Evolutionary conservation across 108 stramenopile species (phyloP).

Genomic region (Skeletonema menzelii): DNA sequence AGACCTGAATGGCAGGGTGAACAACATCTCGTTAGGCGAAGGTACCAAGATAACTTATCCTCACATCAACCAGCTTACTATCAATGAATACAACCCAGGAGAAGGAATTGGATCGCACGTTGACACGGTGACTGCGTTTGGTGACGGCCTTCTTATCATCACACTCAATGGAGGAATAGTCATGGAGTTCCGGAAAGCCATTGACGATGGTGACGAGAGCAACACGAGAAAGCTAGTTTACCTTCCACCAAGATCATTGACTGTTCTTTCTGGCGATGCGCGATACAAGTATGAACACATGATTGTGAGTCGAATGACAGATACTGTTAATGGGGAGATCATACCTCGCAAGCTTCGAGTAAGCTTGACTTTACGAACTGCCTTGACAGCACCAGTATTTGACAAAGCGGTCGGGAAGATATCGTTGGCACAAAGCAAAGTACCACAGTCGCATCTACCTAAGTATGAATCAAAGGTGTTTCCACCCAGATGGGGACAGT

Average conservation of each 20-base stretch:
- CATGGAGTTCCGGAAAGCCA: slow-evolving; percentile 82
- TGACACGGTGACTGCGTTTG: slow-evolving; percentile 86
- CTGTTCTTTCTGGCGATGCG: slow-evolving; percentile 76
- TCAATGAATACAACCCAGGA: slow-evolving; percentile 85
- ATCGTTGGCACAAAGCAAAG: not conserved
- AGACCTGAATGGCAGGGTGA: slow-evolving; percentile 1
- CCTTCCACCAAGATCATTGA: slow-evolving; percentile 69
- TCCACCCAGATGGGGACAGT: slow-evolving; percentile 71
- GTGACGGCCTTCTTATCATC: slow-evolving; percentile 81
- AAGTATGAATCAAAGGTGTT: slow-evolving; percentile 53
- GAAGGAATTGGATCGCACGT: slow-evolving; percentile 91
- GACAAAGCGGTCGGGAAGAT: slow-evolving; percentile 13
- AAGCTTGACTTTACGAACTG: slow-evolving; percentile 84
- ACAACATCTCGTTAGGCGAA: not conserved
- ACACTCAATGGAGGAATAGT: slow-evolving; percentile 77
- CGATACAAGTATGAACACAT: slow-evolving; percentile 88
- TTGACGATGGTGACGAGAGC: not conserved
- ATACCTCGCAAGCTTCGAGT: slow-evolving; percentile 67
- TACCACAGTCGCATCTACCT: slow-evolving; percentile 42
- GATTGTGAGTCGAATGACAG: slow-evolving; percentile 86
- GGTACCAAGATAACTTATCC: slow-evolving; percentile 24
- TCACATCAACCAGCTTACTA: slow-evolving; percentile 79
- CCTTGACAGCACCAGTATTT: slow-evolving; percentile 42
- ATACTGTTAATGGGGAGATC: slow-evolving; percentile 71
- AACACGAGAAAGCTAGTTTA: slow-evolving; percentile 64